Evolutionary conservation across 2,329 filamentous ascomycete species (phyloP), one percentile per base, ranked within the genome.

Genomic region (Mycosphaerelloides madeirae): DNA sequence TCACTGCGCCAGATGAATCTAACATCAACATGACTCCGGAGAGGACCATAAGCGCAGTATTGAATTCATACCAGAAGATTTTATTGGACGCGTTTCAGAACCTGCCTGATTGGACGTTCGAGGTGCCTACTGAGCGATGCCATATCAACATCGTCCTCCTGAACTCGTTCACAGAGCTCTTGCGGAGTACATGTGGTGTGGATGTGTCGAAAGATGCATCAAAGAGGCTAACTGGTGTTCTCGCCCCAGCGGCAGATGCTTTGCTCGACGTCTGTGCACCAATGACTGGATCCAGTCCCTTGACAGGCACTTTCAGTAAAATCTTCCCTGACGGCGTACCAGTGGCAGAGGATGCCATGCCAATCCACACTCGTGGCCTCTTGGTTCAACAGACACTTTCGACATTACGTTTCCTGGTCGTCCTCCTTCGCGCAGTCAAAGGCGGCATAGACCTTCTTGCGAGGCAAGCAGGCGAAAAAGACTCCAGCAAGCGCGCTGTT

Each of bases 31-130:
- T 84, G 5, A 83, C 87, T 25, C 85, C 89, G 4, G 85, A 94
- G 54, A 84, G 88, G 61, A 78, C 85, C 31, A 78, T 95, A 55
- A 78, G 80, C 34, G 80, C 79, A 37, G 82, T 90, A 14, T 73
- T 88, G 31, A 71, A 84, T 35, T 81, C 83, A 3, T 85, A 91
- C 57, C 83, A 84, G 6, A 82, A 85, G 54, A 83, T 83, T 2
- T 76, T 87, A 52, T 77, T 94, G 18, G 89, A 95, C 59, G 79
- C 94, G 6, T 84, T 94, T 55, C 89, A 95, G 68, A 93, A 85
- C 64, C 86, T 85, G 29, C 79, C 81, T 22, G 88, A 83, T 4
- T 98, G 91, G 93, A 84, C 83, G 54, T 96, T 94, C 62, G 74
- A 78, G 6, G 75, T 78, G 1, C 75, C 80, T 9, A 72, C 81